Percentiles rank a stretch among this genome's conserved stretches.
phyloP scores from a whole-genome alignment of 129 eudicot species.

The Flaveria robusta region DNA sequence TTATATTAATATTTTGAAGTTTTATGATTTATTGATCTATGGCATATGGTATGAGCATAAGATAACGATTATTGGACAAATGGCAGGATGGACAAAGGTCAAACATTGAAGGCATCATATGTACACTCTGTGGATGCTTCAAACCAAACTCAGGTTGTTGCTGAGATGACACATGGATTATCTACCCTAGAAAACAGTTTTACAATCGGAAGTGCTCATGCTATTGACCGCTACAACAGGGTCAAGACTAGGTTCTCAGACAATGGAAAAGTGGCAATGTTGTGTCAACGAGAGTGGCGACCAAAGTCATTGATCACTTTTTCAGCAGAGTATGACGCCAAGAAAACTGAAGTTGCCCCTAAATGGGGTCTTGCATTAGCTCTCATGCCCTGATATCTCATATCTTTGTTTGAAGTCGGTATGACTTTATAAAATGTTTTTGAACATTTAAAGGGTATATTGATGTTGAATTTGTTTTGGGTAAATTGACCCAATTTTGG shows the following conservation, averaged over 20 bases:
- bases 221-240: slow-evolving; percentile 55
- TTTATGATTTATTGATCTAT: not conserved
- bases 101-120: slow-evolving; percentile 82
- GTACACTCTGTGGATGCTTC: slow-evolving; percentile 62
- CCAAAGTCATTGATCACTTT: slow-evolving; percentile 80
- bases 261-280: slow-evolving; percentile 66
- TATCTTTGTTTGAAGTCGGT: slow-evolving; percentile 31
- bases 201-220: slow-evolving; percentile 68
- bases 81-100: slow-evolving; percentile 84
- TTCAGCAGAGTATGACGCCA: slow-evolving; percentile 79
- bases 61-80: not conserved
- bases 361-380: slow-evolving; percentile 76
- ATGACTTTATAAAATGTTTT: slow-evolving; percentile 25
- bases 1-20: not conserved
- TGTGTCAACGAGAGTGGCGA: slow-evolving; percentile 89
- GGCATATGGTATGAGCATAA: not conserved
- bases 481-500: slow-evolving; percentile 47
- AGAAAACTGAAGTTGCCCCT: slow-evolving; percentile 53
- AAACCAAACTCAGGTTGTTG: slow-evolving; percentile 66
- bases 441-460: slow-evolving; percentile 30
- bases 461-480: slow-evolving; percentile 32
- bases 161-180: slow-evolving; percentile 76
- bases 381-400: slow-evolving; percentile 58
- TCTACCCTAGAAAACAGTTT: slow-evolving; percentile 63
- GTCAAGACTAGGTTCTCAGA: slow-evolving; percentile 69